Conservation (phyloP, 2,329 filamentous ascomycete genomes). For the Colletotrichum magnum region DNA sequence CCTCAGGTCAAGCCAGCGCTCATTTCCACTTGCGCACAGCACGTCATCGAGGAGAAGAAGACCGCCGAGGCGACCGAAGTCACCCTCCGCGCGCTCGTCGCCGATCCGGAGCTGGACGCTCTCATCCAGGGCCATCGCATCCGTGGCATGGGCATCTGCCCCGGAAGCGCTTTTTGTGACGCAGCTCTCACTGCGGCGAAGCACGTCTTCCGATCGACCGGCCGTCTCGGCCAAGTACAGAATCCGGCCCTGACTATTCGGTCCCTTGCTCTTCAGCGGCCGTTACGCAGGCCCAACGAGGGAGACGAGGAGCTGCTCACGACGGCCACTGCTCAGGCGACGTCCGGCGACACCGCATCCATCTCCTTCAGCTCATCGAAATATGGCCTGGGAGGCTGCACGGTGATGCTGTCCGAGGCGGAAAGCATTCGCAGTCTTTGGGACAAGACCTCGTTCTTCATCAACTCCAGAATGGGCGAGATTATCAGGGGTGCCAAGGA, state of each 20-base stretch:
- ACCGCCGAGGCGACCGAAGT: background rate
- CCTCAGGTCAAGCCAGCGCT: background rate
- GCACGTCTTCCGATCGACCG: slow-evolving; percentile 1
- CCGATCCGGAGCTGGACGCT: background rate
- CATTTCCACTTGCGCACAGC: slow-evolving; percentile 16
- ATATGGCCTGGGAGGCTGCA: background rate
- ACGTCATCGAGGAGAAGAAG: background rate
- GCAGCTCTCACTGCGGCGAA: background rate
- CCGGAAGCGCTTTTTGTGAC: slow-evolving; percentile 13
- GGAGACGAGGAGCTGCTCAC: slow-evolving; percentile 1
- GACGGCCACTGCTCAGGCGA: background rate
- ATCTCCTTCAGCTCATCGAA: background rate
- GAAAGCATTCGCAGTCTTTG: background rate
- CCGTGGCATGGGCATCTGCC: background rate
- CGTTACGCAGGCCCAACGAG: background rate
- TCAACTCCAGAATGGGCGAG: slow-evolving; percentile 12
- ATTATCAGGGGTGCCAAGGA: background rate
- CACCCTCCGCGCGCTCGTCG: background rate
- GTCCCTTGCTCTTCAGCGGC: background rate
- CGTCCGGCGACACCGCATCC: background rate
- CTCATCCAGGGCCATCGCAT: slow-evolving; percentile 26
- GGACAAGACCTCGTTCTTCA: slow-evolving; percentile 10
- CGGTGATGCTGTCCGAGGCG: background rate
- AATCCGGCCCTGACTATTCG: background rate
- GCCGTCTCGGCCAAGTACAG: background rate